Evolutionary conservation across 768 basidiomycete species (phyloP).

Genomic region (Chalciporus piperatus): DNA sequence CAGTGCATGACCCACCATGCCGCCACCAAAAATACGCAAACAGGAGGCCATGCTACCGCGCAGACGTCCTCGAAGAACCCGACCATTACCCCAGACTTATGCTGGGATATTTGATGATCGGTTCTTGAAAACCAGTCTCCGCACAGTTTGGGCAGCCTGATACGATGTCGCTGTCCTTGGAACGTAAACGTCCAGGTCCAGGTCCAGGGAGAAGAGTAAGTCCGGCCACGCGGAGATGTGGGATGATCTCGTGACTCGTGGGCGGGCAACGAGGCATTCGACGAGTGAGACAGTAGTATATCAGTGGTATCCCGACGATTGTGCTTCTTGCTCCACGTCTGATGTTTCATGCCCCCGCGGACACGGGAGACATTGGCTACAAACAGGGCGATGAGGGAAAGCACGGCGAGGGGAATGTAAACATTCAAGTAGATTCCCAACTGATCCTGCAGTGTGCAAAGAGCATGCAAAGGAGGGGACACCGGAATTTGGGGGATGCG

Average conservation of each 20-base stretch:
- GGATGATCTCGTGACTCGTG: slow-evolving; percentile 10
- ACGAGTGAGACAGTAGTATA: slow-evolving; percentile 4
- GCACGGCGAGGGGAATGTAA: slow-evolving; percentile 66
- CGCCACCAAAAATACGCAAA: slow-evolving; percentile 29
- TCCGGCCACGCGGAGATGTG: slow-evolving; percentile 11
- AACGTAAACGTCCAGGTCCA: slow-evolving; percentile 29
- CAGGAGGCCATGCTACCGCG: slow-evolving; percentile 37
- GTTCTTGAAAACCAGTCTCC: slow-evolving; percentile 5
- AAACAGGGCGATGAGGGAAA: slow-evolving; percentile 55
- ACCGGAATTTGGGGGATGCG: slow-evolving; percentile 31
- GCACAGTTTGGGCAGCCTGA: slow-evolving; percentile 21
- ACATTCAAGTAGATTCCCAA: slow-evolving; percentile 66
- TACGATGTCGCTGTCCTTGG: slow-evolving; percentile 21
- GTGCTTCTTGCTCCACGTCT: slow-evolving; percentile 3
- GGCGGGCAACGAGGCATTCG: slow-evolving; percentile 17
- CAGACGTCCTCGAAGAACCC: slow-evolving; percentile 32
- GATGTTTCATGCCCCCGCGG: slow-evolving; percentile 6
- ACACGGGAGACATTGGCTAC: slow-evolving; percentile 21
- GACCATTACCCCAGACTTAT: slow-evolving; percentile 24
- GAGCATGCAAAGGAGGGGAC: slow-evolving; percentile 45
- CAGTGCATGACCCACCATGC: slow-evolving; percentile 35
- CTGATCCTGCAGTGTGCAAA: slow-evolving; percentile 85
- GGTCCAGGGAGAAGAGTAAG: slow-evolving; percentile 15
- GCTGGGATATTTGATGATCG: slow-evolving; percentile 10
- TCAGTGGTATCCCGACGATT: slow-evolving; percentile 11